phyloP scores from a whole-genome alignment of 75 land plant species.

The Selaginella tamariscina region DNA sequence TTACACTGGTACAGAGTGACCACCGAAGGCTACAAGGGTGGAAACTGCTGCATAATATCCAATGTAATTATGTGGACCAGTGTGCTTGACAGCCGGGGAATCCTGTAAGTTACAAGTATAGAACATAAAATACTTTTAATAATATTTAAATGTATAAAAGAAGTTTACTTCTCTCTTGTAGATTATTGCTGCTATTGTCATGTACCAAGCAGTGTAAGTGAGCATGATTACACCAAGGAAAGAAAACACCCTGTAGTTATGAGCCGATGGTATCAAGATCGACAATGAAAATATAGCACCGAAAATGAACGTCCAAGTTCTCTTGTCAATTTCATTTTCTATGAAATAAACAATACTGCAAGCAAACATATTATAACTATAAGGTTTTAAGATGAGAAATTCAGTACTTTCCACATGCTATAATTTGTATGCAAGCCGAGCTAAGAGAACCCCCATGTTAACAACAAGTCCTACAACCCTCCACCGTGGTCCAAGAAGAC shows the following conservation, averaged over 20 bases:
- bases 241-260: background rate
- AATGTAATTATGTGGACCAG: background rate
- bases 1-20: slow-evolving; percentile 10
- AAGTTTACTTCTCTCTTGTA: background rate
- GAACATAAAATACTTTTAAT: background rate
- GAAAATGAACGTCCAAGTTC: slow-evolving; percentile 1
- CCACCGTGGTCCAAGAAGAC: background rate
- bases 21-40: slow-evolving; percentile 1
- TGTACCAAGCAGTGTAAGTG: slow-evolving; percentile 6
- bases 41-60: background rate
- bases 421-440: background rate
- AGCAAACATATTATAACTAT: background rate
- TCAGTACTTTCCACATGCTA: slow-evolving; percentile 2
- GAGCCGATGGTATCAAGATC: slow-evolving; percentile 1
- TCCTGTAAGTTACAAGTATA: background rate
- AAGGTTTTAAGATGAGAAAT: background rate
- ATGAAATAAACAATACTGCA: slow-evolving; percentile 3
- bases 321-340: background rate
- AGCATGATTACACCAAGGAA: background rate
- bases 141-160: background rate
- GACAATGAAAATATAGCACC: background rate
- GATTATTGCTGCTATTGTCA: background rate
- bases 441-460: background rate
- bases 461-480: background rate
- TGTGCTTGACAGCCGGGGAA: background rate